Evolutionary conservation across 768 basidiomycete species (phyloP).

Genomic region (Tylopilus intermedius): DNA sequence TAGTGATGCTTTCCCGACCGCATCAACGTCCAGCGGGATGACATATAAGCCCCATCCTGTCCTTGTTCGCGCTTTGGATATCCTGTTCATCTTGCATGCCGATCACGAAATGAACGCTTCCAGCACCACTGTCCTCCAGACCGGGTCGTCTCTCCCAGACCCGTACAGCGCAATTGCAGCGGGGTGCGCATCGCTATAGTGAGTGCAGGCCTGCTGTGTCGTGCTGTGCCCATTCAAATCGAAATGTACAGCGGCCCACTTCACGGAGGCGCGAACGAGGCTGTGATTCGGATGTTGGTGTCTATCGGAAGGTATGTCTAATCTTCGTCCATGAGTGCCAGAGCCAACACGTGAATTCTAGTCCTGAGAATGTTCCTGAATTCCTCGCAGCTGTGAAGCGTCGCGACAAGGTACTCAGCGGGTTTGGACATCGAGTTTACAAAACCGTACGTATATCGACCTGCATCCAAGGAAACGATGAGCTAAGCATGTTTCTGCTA

Average conservation of each 20-base stretch:
- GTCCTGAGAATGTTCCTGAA: constrained; percentile 77
- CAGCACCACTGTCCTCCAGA: constrained; percentile 81
- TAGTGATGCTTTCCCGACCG: constrained; percentile 24
- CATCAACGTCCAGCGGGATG: constrained; percentile 45
- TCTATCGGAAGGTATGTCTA: constrained; percentile 70
- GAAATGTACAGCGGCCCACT: constrained; percentile 25
- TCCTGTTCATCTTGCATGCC: constrained; percentile 82
- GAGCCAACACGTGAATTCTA: constrained; percentile 22
- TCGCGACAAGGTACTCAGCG: constrained; percentile 83
- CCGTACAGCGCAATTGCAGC: constrained; percentile 87
- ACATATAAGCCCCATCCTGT: constrained; percentile 74
- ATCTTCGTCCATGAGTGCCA: background rate
- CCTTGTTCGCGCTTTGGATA: constrained; percentile 82
- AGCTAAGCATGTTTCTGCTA: constrained; percentile 23
- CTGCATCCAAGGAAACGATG: background rate
- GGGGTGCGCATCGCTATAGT: constrained; percentile 87
- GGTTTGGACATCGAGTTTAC: constrained; percentile 86
- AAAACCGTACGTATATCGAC: constrained; percentile 49
- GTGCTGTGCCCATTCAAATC: background rate
- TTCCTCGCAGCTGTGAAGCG: constrained; percentile 85
- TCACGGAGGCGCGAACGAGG: constrained; percentile 82
- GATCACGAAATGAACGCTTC: constrained; percentile 91
- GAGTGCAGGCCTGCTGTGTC: constrained; percentile 28
- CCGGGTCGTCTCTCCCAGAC: constrained; percentile 84
- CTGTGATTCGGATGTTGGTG: constrained; percentile 90